phyloP scores from a whole-genome alignment of 1,284 basidiomycete genomes.

The Salmacisia buchloeana region DNA sequence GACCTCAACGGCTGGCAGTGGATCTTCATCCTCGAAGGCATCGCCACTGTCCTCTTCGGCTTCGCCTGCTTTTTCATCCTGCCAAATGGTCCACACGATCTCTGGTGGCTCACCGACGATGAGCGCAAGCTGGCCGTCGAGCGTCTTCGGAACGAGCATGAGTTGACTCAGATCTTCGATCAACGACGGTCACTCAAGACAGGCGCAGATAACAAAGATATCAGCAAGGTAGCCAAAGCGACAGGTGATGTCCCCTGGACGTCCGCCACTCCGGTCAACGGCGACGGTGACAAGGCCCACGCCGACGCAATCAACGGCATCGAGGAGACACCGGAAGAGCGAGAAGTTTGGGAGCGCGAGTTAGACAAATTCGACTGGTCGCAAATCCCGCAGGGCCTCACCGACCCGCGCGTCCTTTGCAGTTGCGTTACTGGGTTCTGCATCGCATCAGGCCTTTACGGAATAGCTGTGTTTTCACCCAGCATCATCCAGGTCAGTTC shows the following conservation, averaged over 20 bases:
- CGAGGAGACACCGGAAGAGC: constrained; percentile 6
- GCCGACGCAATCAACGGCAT: not conserved
- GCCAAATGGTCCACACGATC: constrained; percentile 30
- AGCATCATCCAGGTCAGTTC: constrained; percentile 31
- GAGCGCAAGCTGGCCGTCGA: constrained; percentile 31
- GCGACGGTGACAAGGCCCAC: not conserved
- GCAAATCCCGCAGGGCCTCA: constrained; percentile 30
- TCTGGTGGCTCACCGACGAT: constrained; percentile 28
- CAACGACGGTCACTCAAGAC: no score
- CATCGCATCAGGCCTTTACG: constrained; percentile 31
- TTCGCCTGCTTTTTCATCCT: constrained; percentile 27
- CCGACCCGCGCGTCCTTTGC: constrained; percentile 27
- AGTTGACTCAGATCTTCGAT: not conserved
- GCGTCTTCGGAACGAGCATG: constrained; percentile 11
- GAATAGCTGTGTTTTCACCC: constrained; percentile 37
- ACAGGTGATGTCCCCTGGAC: not conserved
- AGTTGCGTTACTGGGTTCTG: constrained; percentile 31
- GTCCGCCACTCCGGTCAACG: not conserved
- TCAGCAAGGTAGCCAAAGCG: not conserved
- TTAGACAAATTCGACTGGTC: constrained; percentile 12
- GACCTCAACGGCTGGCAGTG: constrained; percentile 32
- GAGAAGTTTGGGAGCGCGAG: constrained; percentile 4
- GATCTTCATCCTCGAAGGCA: constrained; percentile 44
- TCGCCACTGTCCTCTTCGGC: constrained; percentile 37
- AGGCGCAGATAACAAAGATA: no score